Base-by-base conservation (phyloP, 257 asterid species). In the Lantana camara region DNA sequence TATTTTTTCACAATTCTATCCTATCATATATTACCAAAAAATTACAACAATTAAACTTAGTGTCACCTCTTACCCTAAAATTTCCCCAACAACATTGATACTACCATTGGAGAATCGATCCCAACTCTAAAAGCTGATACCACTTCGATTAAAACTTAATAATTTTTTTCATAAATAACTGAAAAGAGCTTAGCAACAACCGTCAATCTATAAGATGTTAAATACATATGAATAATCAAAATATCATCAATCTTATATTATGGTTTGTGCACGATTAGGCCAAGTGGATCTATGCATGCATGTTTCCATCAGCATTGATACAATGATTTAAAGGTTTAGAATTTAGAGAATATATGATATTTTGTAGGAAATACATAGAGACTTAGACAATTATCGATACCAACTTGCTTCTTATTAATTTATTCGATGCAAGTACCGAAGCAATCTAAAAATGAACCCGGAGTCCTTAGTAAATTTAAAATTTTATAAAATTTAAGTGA, bases 201-300 rank as follows among this genome's bases (percentile, higher is more conserved):
- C 10, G 0, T 11, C 1, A 13, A 3, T 30, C 3, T 11, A 5
- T n/a, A 29, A 16, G 62, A 57, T 66, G 56, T 30, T 53, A 8
- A 42, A 42, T 3, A 47, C 47, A 29, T 56, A 1, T 30, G 4
- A 30, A 41, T 12, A n/a, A n/a, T 45, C 20, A 42, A 57, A 37
- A 57, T 57, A 51, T 10, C 52, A 67, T 47, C 34, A 57, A 12
- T 57, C 22, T 0, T 32, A 1, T 32, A 41, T 30, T 65, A 7
- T 48, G 73, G 44, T 68, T 47, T 23, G 9, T 23, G 47, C 16
- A 57, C 52, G n/a, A n/a, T n/a, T 60, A 68, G 38, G 53, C 53
- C 52, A 57, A 48, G 73, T 68, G 73, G 66, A 53, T 48, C 29
- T 52, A 47, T 68, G 73, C 73, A 67, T 66, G 64, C 52, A 15